Conservation (phyloP, 2,329 filamentous ascomycete species). For the Cercospora brassicicola region DNA sequence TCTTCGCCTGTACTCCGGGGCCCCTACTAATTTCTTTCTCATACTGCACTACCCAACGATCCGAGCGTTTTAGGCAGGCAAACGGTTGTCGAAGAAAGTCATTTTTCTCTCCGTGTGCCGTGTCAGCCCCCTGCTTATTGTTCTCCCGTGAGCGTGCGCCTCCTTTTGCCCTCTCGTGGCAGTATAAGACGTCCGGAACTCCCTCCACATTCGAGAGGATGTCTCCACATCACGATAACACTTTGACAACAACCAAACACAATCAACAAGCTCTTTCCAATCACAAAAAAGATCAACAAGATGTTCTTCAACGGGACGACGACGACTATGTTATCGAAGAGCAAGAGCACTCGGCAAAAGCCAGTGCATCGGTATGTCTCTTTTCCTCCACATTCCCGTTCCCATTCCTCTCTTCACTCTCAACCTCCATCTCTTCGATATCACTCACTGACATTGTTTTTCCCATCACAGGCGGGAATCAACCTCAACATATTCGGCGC, state of each 20-base stretch:
- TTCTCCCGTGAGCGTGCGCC: not conserved
- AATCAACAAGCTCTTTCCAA: not conserved
- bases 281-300: slow-evolving; percentile 5
- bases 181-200: slow-evolving; percentile 3
- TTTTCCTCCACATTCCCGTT: not conserved
- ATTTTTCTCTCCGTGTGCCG: not conserved
- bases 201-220: not conserved
- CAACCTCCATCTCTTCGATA: not conserved
- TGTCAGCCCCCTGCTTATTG: slow-evolving; percentile 1
- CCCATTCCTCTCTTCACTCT: not conserved
- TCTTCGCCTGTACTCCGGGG: not conserved
- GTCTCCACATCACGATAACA: not conserved
- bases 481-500: slow-evolving; percentile 43
- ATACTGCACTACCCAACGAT: slow-evolving; percentile 1
- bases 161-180: not conserved
- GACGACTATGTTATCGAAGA: slow-evolving; percentile 29
- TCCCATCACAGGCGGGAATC: slow-evolving; percentile 36
- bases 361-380: slow-evolving; percentile 37
- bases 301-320: slow-evolving; percentile 20
- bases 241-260: not conserved
- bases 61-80: slow-evolving; percentile 4
- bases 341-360: slow-evolving; percentile 38
- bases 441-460: not conserved
- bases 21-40: slow-evolving; percentile 9
- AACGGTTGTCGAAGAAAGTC: not conserved